These are phyloP conservation scores for Gymnopilus junonius DNA, from an alignment of 768 basidiomycete species.

Conservation along the genomic window DNA sequence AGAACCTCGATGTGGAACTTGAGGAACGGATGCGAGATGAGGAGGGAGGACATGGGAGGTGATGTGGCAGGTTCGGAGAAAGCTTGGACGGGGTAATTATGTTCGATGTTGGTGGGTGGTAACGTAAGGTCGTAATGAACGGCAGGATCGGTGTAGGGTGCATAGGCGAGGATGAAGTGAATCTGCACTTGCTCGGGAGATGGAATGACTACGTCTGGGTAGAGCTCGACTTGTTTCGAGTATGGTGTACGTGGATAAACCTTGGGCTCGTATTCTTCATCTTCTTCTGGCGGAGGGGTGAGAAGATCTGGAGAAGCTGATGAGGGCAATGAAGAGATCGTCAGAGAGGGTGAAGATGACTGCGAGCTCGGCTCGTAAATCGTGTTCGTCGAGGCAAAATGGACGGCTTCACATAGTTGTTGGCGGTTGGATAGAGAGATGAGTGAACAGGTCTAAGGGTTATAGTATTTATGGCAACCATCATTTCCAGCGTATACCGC, in stretches of 20 bases:
- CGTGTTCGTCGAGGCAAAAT: constrained; percentile 42
- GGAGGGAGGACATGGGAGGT: constrained; percentile 40
- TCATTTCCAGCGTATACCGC: constrained; percentile 10
- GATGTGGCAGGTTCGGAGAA: constrained; percentile 46
- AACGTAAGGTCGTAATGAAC: constrained; percentile 42
- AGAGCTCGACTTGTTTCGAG: constrained; percentile 25
- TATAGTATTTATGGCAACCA: constrained; percentile 32
- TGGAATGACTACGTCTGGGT: constrained; percentile 23
- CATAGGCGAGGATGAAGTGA: constrained; percentile 45
- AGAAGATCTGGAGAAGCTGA: constrained; percentile 38
- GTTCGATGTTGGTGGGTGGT: constrained; percentile 31
- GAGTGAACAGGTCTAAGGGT: constrained; percentile 29
- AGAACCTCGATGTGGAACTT: constrained; percentile 39
- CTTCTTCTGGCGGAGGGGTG: constrained; percentile 38
- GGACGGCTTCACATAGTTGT: constrained; percentile 42
- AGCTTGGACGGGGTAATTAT: constrained; percentile 31
- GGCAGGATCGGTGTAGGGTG: constrained; percentile 35
- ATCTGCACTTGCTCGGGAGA: constrained; percentile 41
- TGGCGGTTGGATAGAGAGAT: constrained; percentile 20
- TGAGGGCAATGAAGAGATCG: constrained; percentile 40
- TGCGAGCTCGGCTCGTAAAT: constrained; percentile 38
- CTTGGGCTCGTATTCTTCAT: constrained; percentile 24
- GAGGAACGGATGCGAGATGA: constrained; percentile 38
- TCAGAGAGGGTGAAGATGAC: constrained; percentile 42
- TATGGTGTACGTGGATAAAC: constrained; percentile 37